Percentiles rank a stretch among this genome's conserved stretches.
Evolutionary conservation across 75 land plant genomes (phyloP).

Genomic region (Isoetes taiwanensis): DNA sequence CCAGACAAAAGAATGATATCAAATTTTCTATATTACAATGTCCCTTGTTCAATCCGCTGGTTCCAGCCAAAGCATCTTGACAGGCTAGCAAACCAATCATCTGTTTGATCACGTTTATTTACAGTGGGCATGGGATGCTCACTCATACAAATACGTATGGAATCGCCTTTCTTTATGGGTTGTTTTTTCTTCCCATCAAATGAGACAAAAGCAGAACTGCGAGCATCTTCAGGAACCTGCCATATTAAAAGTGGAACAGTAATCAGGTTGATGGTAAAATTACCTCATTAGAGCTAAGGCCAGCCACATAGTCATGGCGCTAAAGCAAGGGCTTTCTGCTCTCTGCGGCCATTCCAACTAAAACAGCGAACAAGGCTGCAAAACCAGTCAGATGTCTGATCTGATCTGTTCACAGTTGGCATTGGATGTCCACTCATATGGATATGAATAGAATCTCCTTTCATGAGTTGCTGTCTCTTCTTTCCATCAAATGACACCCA

Average conservation of each 20-base stretch:
- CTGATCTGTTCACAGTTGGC: slow-evolving; percentile 92
- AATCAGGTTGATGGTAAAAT: no score
- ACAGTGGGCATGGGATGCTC: slow-evolving; percentile 3
- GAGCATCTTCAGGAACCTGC: slow-evolving; percentile 2
- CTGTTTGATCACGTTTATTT: slow-evolving; percentile 6
- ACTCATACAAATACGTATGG: not conserved
- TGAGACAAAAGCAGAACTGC: not conserved
- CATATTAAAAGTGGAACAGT: no score
- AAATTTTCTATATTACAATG: no score
- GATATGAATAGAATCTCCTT: slow-evolving; percentile 81
- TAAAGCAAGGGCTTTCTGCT: no score
- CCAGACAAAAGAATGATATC: no score
- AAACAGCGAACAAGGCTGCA: slow-evolving; percentile 80
- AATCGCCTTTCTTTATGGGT: not conserved
- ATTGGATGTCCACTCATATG: slow-evolving; percentile 88
- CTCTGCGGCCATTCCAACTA: slow-evolving; percentile 87
- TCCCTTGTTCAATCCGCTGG: slow-evolving; percentile 1
- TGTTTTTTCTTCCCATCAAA: slow-evolving; percentile 4
- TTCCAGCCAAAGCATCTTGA: slow-evolving; percentile 7
- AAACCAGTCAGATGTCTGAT: slow-evolving; percentile 98
- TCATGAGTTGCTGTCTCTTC: slow-evolving; percentile 89
- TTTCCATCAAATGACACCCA: slow-evolving; percentile 99
- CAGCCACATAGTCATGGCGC: no score
- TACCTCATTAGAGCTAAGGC: no score
- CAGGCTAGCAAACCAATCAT: slow-evolving; percentile 8